Base-by-base conservation (phyloP, 208 protist species). In the Trypanosoma platydactyli region DNA sequence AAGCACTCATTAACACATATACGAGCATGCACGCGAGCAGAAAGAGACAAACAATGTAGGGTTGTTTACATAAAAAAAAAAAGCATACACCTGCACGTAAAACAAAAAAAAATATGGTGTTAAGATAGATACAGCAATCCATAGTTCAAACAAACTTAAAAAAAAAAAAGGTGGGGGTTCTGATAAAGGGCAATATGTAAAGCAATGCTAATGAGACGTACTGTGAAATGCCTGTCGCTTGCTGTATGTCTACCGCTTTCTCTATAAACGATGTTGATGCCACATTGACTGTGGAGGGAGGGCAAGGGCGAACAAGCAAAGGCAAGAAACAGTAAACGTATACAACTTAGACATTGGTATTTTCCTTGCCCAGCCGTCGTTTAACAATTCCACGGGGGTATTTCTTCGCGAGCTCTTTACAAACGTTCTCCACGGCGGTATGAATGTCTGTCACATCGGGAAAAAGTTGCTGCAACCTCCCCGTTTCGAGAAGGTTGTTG, bases 361-460 rank as follows among this genome's bases (percentile, higher is more conserved):
- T 1, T 1, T 0, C 24, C 15, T 25, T 22, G 3, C 25, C 38
- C 57, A 65, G 65, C 29, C 74, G 51, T 35, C 69, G 63, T 60
- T 76, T 64, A n/a, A 64, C 67, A 64, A 82, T 70, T 35, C 77
- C 77, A 58, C 77, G 48, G 0, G 77, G 77, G 50, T 76, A 62
- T 5, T 64, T 52, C 33, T 75, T 71, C 5, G 38, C 72, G 46
- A 82, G 75, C 66, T 82, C 62, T 1, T 61, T 49, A 63, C 79
- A 80, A 5, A 84, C 61, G 60, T 81, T 80, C 56, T 77, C 75
- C 24, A 84, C 79, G 12, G 79, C 79, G n/a, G 70, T 79, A 40
- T 81, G 68, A 52, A 84, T 81, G 41, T 80, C 76, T 38, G 74
- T 61, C 22, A 84, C 79, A 4, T 71, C 40, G 1, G 79, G 77